phyloP scores from a whole-genome alignment of 2,329 filamentous ascomycete genomes.

The Penicillium sp. region DNA sequence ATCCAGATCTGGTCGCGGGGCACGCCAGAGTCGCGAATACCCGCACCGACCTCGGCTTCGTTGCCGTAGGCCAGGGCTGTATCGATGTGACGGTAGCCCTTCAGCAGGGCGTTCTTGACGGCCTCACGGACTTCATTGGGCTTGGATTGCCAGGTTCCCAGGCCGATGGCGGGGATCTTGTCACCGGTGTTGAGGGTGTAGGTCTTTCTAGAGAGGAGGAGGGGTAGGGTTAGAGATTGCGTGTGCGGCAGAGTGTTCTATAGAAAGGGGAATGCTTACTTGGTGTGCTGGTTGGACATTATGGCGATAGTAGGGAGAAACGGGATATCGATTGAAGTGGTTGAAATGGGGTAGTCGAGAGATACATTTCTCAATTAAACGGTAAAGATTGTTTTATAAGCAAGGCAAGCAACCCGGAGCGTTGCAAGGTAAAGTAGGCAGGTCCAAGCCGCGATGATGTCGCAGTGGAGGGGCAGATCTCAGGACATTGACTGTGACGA shows the following conservation, averaged over 20 bases:
- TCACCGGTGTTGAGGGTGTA: constrained; percentile 54
- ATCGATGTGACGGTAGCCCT: constrained; percentile 60
- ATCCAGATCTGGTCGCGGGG: constrained; percentile 68
- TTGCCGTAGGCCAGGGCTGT: constrained; percentile 60
- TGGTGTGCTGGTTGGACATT: constrained; percentile 29
- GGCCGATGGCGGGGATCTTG: constrained; percentile 53
- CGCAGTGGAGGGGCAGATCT: constrained; percentile 11
- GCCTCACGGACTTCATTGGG: constrained; percentile 54
- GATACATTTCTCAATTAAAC: background rate
- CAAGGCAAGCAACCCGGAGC: background rate
- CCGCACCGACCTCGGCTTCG: constrained; percentile 67
- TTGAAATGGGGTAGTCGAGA: background rate
- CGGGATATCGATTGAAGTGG: background rate
- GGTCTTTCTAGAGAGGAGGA: constrained; percentile 30
- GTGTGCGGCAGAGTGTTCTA: background rate
- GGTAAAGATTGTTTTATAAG: constrained; percentile 14
- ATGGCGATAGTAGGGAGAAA: constrained; percentile 8
- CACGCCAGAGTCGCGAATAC: constrained; percentile 66
- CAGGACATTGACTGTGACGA: background rate
- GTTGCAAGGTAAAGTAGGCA: constrained; percentile 21
- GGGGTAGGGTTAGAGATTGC: background rate
- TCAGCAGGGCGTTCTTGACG: constrained; percentile 52
- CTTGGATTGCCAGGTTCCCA: constrained; percentile 60
- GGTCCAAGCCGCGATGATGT: constrained; percentile 30
- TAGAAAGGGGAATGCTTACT: constrained; percentile 12